Base-by-base conservation (phyloP, 2,329 filamentous ascomycete genomes). In the Aspergillus sp. region DNA sequence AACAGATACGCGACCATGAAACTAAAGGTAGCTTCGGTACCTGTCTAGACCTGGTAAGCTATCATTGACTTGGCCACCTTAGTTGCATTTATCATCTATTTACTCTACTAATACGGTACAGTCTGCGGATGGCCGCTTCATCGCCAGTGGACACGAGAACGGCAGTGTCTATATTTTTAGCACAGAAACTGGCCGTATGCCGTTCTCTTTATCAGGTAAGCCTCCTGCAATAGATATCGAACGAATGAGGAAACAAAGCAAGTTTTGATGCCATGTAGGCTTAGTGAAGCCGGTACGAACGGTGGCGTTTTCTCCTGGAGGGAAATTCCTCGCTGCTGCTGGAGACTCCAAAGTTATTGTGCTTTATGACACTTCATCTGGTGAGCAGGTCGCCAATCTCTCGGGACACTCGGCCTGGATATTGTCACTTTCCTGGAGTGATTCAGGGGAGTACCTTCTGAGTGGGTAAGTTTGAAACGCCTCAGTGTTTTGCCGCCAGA, bases 91-190 rank as follows among this genome's bases (percentile, higher is more conserved):
- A 4, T 19, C 19, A 19, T 19, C 4, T 19, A 4, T 19, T 19
- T 19, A 19, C 19, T 19, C 19, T 49, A 32, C 51, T 37, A 12
- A 27, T 7, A 39, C 6, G 31, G 9, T 39, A 33, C 30, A 81
- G 78, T 83, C 79, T 47, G 63, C 72, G 13, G 86, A 98, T 65
- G 91, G 90, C 42, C 83, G 81, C 50, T 86, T 89, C 65, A 94
- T 90, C 28, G 91, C 90, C 4, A 94, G 86, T 41, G 93, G 93
- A 0, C 91, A 98, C 68, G 87, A 95, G 64, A 95, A 87, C 58
- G 93, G 93, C 11, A 84, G 83, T 9, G 80, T 97, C 50, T 96
- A 96, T 69, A 82, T 98, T 49, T 98, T 97, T 76, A 90, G 90
- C 72, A 97, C 95, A 59, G 85, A 90, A 54, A 89, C 86, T 0